Evolutionary conservation across 2,329 filamentous ascomycete genomes (phyloP).

Genomic region (Colletotrichum brevisporum): DNA sequence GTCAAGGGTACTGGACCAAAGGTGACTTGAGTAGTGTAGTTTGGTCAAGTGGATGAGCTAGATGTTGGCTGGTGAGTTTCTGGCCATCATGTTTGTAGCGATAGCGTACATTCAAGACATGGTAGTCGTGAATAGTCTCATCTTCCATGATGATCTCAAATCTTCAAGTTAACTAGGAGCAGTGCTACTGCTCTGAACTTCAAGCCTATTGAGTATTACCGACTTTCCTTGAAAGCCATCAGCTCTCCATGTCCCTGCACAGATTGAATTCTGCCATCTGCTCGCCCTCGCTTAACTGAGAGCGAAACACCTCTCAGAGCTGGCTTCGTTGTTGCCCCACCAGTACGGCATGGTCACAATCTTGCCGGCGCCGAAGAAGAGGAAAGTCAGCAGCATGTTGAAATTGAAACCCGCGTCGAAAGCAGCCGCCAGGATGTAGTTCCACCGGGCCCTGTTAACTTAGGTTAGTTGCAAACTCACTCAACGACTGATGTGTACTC

Average conservation of each 20-base stretch:
- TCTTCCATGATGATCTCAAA: too few relatives aligned
- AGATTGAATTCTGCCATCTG: not conserved
- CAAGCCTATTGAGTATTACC: too few relatives aligned
- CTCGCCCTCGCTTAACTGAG: conserved; percentile 43
- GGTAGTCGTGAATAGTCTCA: too few relatives aligned
- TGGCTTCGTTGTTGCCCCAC: conserved; percentile 72
- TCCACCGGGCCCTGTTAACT: conserved; percentile 62
- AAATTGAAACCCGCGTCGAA: conserved; percentile 75
- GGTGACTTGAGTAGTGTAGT: not conserved
- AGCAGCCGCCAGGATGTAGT: conserved; percentile 72
- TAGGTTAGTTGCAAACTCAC: not conserved
- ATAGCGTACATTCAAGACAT: too few relatives aligned
- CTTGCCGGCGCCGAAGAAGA: conserved; percentile 69
- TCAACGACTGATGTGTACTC: not conserved
- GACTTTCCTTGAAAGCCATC: too few relatives aligned
- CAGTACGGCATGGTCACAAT: conserved; percentile 72
- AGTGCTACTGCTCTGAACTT: too few relatives aligned
- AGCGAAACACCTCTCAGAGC: conserved; percentile 72
- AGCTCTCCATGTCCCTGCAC: too few relatives aligned
- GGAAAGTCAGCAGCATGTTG: conserved; percentile 72
- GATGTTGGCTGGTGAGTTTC: too few relatives aligned
- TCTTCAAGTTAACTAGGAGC: too few relatives aligned
- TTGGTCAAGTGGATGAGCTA: not conserved
- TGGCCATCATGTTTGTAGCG: too few relatives aligned
- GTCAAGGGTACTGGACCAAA: not conserved